A percentile compares a stretch with the other conserved stretches of the same genome.
Evolutionary conservation across 164 flowering plant genomes (phyloP).

Genomic region (Pachysandra terminalis): DNA sequence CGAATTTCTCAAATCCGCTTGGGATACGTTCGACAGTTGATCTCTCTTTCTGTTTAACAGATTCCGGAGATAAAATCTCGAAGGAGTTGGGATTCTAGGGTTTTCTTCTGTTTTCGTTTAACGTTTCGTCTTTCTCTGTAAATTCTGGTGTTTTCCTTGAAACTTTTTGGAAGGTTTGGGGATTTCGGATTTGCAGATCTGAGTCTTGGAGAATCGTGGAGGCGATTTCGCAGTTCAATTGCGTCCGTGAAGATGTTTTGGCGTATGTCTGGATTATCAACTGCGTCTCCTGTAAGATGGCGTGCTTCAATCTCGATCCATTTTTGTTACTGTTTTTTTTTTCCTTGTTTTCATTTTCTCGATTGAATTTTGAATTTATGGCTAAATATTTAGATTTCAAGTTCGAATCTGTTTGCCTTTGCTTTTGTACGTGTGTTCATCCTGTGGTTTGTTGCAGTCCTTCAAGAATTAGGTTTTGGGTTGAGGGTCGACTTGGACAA

Average conservation of each 20-base stretch:
- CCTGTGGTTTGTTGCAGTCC: background rate
- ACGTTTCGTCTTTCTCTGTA: background rate
- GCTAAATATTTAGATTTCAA: background rate
- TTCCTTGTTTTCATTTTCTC: background rate
- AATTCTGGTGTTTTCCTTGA: background rate
- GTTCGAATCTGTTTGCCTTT: background rate
- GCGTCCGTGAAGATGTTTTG: constrained; percentile 62
- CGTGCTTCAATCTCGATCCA: constrained; percentile 5
- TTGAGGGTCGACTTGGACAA: background rate
- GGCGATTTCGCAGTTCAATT: constrained; percentile 15
- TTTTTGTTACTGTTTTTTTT: background rate
- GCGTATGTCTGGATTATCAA: constrained; percentile 93
- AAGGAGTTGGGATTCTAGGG: constrained; percentile 3
- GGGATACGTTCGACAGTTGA: background rate
- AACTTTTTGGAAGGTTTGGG: too few relatives aligned
- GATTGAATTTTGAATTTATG: background rate
- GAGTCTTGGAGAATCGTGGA: constrained; percentile 10
- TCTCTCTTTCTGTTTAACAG: too few relatives aligned
- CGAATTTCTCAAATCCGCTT: background rate
- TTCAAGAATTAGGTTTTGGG: background rate
- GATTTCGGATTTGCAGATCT: constrained; percentile 19
- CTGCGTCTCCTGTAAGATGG: constrained; percentile 84
- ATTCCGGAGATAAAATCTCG: background rate
- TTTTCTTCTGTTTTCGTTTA: background rate
- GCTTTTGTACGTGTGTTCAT: background rate